Evolutionary conservation across 768 basidiomycete genomes (phyloP).

Genomic region (Amyloporia xantha): DNA sequence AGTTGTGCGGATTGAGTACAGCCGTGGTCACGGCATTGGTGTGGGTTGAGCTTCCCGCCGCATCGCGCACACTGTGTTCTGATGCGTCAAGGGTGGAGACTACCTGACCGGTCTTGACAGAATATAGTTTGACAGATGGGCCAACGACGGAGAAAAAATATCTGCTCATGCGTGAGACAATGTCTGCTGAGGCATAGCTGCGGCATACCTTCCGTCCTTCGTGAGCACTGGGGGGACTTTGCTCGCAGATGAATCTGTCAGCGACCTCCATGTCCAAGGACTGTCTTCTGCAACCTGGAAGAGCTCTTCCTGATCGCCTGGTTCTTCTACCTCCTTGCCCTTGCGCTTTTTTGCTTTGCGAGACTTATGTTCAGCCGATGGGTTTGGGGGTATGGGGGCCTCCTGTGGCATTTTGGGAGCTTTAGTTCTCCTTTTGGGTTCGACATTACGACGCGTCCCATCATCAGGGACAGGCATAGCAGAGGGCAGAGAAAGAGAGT

Average conservation of each 20-base stretch:
- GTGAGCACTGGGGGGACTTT: constrained; percentile 74
- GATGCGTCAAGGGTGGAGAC: constrained; percentile 75
- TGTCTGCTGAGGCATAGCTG: not conserved
- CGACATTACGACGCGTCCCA: constrained; percentile 18
- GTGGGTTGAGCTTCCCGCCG: constrained; percentile 31
- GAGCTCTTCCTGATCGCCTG: constrained; percentile 13
- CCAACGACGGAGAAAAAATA: constrained; percentile 88
- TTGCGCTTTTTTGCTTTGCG: constrained; percentile 27
- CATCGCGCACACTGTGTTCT: constrained; percentile 17
- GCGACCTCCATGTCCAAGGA: constrained; percentile 60
- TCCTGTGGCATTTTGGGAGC: constrained; percentile 34
- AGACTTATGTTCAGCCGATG: constrained; percentile 19
- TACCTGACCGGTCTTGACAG: constrained; percentile 68
- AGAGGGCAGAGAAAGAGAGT: constrained; percentile 7
- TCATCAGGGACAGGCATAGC: constrained; percentile 25
- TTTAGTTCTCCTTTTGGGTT: too few relatives aligned
- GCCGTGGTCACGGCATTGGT: constrained; percentile 63
- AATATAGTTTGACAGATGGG: constrained; percentile 79
- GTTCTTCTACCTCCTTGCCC: constrained; percentile 29
- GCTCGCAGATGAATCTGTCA: constrained; percentile 63
- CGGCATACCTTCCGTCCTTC: constrained; percentile 73
- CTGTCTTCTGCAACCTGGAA: constrained; percentile 10
- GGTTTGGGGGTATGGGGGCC: constrained; percentile 21
- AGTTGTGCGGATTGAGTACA: constrained; percentile 76
- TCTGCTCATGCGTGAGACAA: constrained; percentile 32